These are phyloP conservation scores for Pseudohalonectria lignicola DNA, from an alignment of 2,329 filamentous ascomycete genomes.

Conservation along the genomic window DNA sequence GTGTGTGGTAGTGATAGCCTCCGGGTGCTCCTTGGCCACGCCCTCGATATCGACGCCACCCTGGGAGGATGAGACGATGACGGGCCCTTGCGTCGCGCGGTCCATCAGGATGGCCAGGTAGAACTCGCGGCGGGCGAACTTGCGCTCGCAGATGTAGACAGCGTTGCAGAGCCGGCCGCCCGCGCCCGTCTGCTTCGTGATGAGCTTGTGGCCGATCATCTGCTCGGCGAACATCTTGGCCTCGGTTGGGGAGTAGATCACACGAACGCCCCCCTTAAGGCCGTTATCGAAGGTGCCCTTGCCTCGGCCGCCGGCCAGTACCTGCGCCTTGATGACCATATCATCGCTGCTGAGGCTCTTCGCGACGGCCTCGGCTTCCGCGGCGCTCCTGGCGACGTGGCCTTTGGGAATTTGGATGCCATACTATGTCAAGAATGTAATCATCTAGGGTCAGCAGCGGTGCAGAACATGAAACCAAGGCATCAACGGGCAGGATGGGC, in stretches of 20 bases:
- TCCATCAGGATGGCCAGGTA: conserved; percentile 99
- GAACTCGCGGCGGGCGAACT: conserved; percentile 97
- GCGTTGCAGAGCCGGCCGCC: conserved; percentile 88
- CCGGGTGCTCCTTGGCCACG: conserved; percentile 94
- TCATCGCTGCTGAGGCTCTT: conserved; percentile 88
- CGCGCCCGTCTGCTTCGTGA: conserved; percentile 98
- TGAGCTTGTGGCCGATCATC: conserved; percentile 99
- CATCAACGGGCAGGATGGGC: too few species aligned
- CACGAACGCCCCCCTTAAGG: conserved; percentile 94
- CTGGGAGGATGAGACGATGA: conserved; percentile 96
- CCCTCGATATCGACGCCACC: conserved; percentile 99
- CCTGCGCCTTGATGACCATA: conserved; percentile 99
- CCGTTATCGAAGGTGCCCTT: conserved; percentile 98
- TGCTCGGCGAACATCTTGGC: conserved; percentile 97
- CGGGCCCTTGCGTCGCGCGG: conserved; percentile 77
- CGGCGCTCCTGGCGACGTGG: conserved; percentile 67
- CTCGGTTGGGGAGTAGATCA: conserved; percentile 95
- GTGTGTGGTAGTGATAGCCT: conserved; percentile 87
- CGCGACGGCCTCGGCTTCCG: conserved; percentile 86
- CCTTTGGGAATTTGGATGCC: conserved; percentile 89
- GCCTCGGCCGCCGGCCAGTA: conserved; percentile 92
- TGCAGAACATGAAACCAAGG: too few species aligned
- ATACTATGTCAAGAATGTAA: conserved; percentile 48
- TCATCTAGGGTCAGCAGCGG: conserved; percentile 7
- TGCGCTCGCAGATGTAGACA: conserved; percentile 99